Evolutionary conservation across 129 eudicot species (phyloP).

Genomic region (Ambrosia artemisiifolia): DNA sequence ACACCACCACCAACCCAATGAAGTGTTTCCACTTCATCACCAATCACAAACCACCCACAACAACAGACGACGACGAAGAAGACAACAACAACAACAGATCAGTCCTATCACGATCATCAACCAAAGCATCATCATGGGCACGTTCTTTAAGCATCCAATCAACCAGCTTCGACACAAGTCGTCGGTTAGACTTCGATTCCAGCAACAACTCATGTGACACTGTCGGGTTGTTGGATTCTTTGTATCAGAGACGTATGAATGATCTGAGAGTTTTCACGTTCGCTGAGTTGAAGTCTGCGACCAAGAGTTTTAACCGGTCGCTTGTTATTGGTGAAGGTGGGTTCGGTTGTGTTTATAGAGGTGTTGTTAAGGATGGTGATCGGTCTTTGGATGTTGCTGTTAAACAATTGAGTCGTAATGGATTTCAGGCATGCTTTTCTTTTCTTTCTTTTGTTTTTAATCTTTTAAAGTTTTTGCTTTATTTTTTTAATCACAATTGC

Average conservation of each 20-base stretch:
- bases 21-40: slow-evolving; percentile 75
- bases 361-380: slow-evolving; percentile 32
- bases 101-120: slow-evolving; percentile 44
- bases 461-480: not conserved
- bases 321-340: slow-evolving; percentile 88
- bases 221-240: slow-evolving; percentile 40
- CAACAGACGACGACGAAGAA: slow-evolving; percentile 22
- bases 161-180: slow-evolving; percentile 38
- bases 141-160: slow-evolving; percentile 78
- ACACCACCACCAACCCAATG: slow-evolving; percentile 27
- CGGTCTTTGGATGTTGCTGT: slow-evolving; percentile 67
- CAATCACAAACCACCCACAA: slow-evolving; percentile 26
- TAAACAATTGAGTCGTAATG: slow-evolving; percentile 83
- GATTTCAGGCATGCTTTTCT: slow-evolving; percentile 80
- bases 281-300: slow-evolving; percentile 66
- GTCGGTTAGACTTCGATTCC: slow-evolving; percentile 60
- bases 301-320: slow-evolving; percentile 60
- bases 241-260: slow-evolving; percentile 55
- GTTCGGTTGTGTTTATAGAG: slow-evolving; percentile 79
- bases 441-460: slow-evolving; percentile 3
- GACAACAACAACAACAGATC: slow-evolving; percentile 31
- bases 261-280: slow-evolving; percentile 67
- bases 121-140: slow-evolving; percentile 71
- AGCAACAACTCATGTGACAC: slow-evolving; percentile 39
- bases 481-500: not conserved